Conservation (phyloP, 1,139 yeast genomes). For the Candida albicans region DNA sequence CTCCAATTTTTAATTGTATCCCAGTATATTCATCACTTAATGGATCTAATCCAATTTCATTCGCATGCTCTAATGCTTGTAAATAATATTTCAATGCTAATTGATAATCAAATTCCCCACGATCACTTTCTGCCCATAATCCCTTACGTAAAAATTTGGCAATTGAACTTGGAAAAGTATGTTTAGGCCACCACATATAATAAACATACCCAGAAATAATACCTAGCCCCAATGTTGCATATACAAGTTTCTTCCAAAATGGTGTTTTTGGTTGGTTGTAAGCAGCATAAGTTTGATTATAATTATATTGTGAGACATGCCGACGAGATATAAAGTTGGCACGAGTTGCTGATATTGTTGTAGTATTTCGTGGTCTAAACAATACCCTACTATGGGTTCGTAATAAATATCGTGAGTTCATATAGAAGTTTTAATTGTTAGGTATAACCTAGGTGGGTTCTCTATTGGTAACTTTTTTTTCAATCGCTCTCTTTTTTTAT, state of each 20-base stretch:
- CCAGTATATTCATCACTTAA: conserved; percentile 61
- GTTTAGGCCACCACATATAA: conserved; percentile 64
- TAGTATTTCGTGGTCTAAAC: not conserved
- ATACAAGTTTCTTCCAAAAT: conserved; percentile 19
- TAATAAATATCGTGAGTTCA: not conserved
- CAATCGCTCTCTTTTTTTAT: not conserved
- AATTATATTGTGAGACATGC: conserved; percentile 5
- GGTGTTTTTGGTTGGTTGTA: conserved; percentile 19
- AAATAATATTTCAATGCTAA: conserved; percentile 70
- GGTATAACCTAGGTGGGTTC: not conserved
- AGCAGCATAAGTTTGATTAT: conserved; percentile 10
- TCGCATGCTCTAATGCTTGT: conserved; percentile 50
- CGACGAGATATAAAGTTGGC: not conserved
- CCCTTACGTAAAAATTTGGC: conserved; percentile 73
- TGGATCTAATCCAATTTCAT: conserved; percentile 47
- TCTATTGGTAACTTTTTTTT: not conserved
- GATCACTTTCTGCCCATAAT: conserved; percentile 79
- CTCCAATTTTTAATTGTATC: conserved; percentile 79
- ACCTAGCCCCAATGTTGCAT: conserved; percentile 28
- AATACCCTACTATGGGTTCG: conserved; percentile 1
- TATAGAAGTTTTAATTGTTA: not conserved
- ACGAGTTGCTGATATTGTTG: no score
- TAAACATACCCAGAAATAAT: conserved; percentile 39
- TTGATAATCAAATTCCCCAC: conserved; percentile 61
- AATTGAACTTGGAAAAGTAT: conserved; percentile 53